Conservation (phyloP, 306 rosid genomes). For the Delonix regia region DNA sequence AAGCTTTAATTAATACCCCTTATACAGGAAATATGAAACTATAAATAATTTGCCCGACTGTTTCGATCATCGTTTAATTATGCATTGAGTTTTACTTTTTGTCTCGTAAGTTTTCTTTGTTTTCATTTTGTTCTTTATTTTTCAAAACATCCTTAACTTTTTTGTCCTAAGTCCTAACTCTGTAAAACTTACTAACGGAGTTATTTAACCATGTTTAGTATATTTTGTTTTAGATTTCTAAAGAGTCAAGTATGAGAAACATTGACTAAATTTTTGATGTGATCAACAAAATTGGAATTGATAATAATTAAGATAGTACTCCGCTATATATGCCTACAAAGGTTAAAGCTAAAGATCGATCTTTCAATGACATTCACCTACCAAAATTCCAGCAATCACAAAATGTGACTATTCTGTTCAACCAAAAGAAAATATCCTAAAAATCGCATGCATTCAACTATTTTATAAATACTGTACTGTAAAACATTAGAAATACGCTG, state of each 20-base stretch:
- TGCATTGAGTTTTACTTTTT: not conserved
- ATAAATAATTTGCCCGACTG: not conserved
- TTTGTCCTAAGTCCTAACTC: too few relatives aligned
- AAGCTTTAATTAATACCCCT: not conserved
- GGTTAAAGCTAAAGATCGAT: not conserved
- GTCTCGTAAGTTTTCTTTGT: too few relatives aligned
- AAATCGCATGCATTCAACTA: not conserved
- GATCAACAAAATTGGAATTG: not conserved
- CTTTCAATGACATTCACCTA: not conserved
- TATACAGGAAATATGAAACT: not conserved
- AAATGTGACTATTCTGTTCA: not conserved
- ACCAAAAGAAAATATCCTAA: not conserved
- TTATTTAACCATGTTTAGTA: not conserved
- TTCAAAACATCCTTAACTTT: too few relatives aligned
- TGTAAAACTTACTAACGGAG: too few relatives aligned
- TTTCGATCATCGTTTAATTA: not conserved
- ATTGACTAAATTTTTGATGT: too few relatives aligned
- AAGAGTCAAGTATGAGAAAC: not conserved
- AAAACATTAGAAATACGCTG: too few relatives aligned
- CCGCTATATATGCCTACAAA: not conserved
- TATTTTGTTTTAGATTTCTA: not conserved
- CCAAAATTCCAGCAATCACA: not conserved
- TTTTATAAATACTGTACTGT: not conserved
- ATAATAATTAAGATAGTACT: not conserved
- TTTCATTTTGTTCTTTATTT: too few relatives aligned